Evolutionary conservation across 768 basidiomycete species (phyloP).

Genomic region (Tremella mesenterica): DNA sequence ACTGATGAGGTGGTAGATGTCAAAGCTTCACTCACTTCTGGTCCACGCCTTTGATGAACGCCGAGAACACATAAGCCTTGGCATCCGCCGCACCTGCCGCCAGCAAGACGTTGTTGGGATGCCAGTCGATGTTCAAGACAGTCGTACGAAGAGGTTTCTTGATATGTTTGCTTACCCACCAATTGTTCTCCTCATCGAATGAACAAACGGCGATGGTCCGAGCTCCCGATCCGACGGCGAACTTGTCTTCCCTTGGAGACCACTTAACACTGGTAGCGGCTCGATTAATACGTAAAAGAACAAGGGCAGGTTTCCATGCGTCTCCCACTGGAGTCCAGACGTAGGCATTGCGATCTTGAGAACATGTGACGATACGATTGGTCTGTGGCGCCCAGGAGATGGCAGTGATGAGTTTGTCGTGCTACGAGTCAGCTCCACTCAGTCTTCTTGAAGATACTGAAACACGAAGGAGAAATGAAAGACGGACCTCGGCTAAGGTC

Average conservation of each 20-base stretch:
- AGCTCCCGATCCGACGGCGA: constrained; percentile 94
- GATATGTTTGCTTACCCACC: constrained; percentile 95
- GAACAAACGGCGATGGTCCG: constrained; percentile 92
- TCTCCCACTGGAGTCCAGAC: constrained; percentile 86
- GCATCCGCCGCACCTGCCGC: constrained; percentile 96
- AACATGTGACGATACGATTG: constrained; percentile 95
- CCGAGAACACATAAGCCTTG: constrained; percentile 95
- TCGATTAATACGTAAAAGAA: constrained; percentile 84
- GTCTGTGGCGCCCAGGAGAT: constrained; percentile 98
- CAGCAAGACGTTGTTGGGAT: constrained; percentile 94
- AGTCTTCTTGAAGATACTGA: no score
- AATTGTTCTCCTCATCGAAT: constrained; percentile 94
- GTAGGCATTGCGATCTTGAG: constrained; percentile 98
- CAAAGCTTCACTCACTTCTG: constrained; percentile 54
- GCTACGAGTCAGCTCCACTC: constrained; percentile 50
- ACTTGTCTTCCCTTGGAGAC: constrained; percentile 97
- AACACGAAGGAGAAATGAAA: neutral
- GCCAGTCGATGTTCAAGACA: constrained; percentile 91
- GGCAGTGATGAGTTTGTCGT: constrained; percentile 94
- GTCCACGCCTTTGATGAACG: constrained; percentile 97
- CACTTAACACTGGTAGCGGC: constrained; percentile 92
- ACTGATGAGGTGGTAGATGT: neutral
- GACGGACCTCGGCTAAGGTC: constrained; percentile 70
- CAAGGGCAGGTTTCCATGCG: constrained; percentile 93
- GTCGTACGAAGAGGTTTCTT: constrained; percentile 98